Percentiles rank a stretch among this genome's conserved stretches.
These are phyloP conservation scores for Ceratobasidium sp. DNA, from an alignment of 1,284 basidiomycete genomes.

Conservation along the genomic window DNA sequence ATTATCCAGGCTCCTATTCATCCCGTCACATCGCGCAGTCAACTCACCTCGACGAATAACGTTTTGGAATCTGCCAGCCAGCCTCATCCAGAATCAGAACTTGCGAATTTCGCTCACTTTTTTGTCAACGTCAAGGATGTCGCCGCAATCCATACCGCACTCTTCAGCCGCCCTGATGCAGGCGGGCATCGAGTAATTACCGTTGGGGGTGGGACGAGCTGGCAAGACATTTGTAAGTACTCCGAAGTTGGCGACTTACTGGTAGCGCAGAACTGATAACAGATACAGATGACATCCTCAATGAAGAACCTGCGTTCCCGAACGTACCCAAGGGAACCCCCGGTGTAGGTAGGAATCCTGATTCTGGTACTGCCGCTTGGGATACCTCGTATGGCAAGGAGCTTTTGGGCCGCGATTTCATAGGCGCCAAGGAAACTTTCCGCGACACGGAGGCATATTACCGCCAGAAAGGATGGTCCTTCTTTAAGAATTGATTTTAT, in stretches of 20 bases:
- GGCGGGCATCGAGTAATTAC: neutral
- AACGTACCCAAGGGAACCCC: constrained; percentile 38
- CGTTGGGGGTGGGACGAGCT: neutral
- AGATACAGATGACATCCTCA: constrained; percentile 13
- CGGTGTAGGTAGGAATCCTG: neutral
- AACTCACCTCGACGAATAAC: constrained; percentile 21
- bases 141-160: neutral
- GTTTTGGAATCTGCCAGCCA: neutral
- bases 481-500: too few relatives aligned
- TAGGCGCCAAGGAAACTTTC: constrained; percentile 19
- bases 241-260: neutral
- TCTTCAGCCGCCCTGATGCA: constrained; percentile 1
- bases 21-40: constrained; percentile 3
- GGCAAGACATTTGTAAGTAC: constrained; percentile 29
- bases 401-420: constrained; percentile 27
- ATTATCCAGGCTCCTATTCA: constrained; percentile 9
- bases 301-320: constrained; percentile 22
- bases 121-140: constrained; percentile 1
- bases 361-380: constrained; percentile 15
- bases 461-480: constrained; percentile 15
- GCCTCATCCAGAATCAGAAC: constrained; percentile 6
- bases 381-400: neutral
- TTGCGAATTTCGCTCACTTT: neutral
- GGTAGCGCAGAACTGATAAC: neutral
- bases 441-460: constrained; percentile 26